These are phyloP conservation scores for Chondrus crispus DNA, from an alignment of 23 red algal genomes.

Conservation along the genomic window DNA sequence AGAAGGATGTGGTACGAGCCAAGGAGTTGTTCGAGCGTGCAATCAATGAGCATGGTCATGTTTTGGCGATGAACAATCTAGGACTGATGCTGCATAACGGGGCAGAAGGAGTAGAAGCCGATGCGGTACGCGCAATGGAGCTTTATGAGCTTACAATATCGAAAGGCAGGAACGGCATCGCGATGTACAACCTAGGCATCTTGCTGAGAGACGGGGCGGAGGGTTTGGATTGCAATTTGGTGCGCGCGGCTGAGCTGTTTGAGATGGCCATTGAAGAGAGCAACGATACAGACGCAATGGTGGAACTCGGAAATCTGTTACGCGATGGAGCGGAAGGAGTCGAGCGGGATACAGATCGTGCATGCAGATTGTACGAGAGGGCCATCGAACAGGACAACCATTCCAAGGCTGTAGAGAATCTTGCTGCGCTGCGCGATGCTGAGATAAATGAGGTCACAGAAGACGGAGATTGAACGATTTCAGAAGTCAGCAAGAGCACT, in stretches of 20 bases:
- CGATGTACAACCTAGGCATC: conserved; percentile 19
- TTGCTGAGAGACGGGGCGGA: conserved; percentile 1
- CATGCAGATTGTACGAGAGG: conserved; percentile 7
- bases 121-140: conserved; percentile 16
- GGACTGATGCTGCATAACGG: not conserved
- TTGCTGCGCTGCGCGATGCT: too few species aligned
- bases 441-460: too few species aligned
- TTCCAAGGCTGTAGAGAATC: too few species aligned
- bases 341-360: conserved; percentile 30
- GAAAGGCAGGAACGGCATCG: not conserved
- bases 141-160: conserved; percentile 18
- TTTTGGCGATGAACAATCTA: not conserved
- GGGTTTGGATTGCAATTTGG: conserved; percentile 11
- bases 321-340: conserved; percentile 8
- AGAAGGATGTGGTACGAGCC: not conserved
- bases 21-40: not conserved
- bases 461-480: too few species aligned
- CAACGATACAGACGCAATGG: not conserved
- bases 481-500: too few species aligned
- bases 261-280: conserved; percentile 33
- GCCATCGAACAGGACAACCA: not conserved
- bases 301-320: conserved; percentile 5
- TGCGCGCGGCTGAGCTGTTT: conserved; percentile 18
- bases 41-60: not conserved
- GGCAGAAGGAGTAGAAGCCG: not conserved